Evolutionary conservation across 768 basidiomycete species (phyloP), one percentile per base, ranked within the genome.

Genomic region (Nidula microcarpa): DNA sequence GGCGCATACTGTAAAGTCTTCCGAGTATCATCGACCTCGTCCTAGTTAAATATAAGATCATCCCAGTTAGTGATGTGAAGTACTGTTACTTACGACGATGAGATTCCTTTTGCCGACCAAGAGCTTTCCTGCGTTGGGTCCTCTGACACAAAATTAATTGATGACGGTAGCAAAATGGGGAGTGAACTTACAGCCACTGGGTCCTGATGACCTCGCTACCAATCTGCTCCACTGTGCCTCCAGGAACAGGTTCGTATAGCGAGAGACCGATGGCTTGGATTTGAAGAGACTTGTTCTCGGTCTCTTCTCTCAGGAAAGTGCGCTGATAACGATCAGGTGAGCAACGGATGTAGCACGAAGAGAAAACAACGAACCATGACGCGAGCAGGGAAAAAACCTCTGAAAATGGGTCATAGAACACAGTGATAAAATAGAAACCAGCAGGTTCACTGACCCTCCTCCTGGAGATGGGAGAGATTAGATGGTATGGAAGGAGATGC

Each of bases 221-320:
- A 49, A 94, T 79, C 65, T 86, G 81, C 60, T 93, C 84, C 32
- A 69, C 83, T 1, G 84, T 84, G 3, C 83, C 80, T 14, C 86
- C 91, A 5, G 86, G 85, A 14, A 98, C 76, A 30, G 89, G 83
- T 67, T 99, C 97, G 61, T 99, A 99, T 3, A 99, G 78, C 5
- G 94, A 95, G 33, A 99, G 82, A 2, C 97, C 95, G 58, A 99
- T 98, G 4, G 97, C 96, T 68, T 94, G 91, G 58, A 98, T 97
- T 46, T 92, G 90, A 49, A 98, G 84, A 53, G 90, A 87, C 60
- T 82, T 84, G 61, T 89, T 86, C 32, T 78, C 79, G 2, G 81
- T 76, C 14, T 80, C 69, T 63, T 85, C 80, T 63, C 89, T 88
- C 56, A 94, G 75, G 74, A 93, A 94, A 0, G 94, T 95, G 49